phyloP scores from a whole-genome alignment of 2,329 filamentous ascomycete species.

The Pseudogymnoascus sp. region DNA sequence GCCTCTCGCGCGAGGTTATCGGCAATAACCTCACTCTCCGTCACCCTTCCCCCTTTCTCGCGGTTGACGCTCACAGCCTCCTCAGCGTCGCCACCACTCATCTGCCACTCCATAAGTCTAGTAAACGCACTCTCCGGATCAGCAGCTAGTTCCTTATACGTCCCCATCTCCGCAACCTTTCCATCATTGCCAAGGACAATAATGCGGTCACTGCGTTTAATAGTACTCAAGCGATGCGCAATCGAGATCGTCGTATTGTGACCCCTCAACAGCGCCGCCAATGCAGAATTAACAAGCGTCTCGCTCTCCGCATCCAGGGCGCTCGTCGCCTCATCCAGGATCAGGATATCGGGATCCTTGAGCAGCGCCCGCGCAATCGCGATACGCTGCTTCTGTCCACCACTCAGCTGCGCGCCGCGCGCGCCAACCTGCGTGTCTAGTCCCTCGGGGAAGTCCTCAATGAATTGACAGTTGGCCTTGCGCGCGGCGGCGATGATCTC shows the following conservation, averaged over 20 bases:
- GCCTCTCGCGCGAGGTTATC: slow-evolving; percentile 19
- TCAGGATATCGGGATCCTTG: slow-evolving; percentile 93
- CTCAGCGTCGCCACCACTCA: slow-evolving; percentile 70
- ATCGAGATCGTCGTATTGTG: slow-evolving; percentile 97
- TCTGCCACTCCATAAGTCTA: slow-evolving; percentile 98
- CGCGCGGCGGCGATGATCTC: slow-evolving; percentile 83
- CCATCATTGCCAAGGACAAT: slow-evolving; percentile 86
- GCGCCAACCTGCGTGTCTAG: slow-evolving; percentile 91
- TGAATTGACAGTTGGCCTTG: slow-evolving; percentile 93
- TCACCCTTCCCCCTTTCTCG: slow-evolving; percentile 23
- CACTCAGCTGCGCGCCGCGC: slow-evolving; percentile 85
- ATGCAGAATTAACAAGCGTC: slow-evolving; percentile 87
- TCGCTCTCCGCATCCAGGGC: slow-evolving; percentile 95
- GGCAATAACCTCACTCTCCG: slow-evolving; percentile 23
- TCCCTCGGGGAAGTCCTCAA: slow-evolving; percentile 92
- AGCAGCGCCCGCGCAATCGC: slow-evolving; percentile 91
- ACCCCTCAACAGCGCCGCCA: slow-evolving; percentile 71
- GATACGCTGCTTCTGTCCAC: slow-evolving; percentile 92
- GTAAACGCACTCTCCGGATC: slow-evolving; percentile 78
- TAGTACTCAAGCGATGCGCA: slow-evolving; percentile 89
- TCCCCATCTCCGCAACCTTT: slow-evolving; percentile 82
- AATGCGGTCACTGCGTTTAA: slow-evolving; percentile 90
- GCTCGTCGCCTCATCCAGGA: slow-evolving; percentile 93
- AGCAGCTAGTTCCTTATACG: slow-evolving; percentile 67
- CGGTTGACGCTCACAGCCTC: slow-evolving; percentile 21